phyloP scores from a whole-genome alignment of 2,329 filamentous ascomycete species.

The Aspergillus novoparasiticus region DNA sequence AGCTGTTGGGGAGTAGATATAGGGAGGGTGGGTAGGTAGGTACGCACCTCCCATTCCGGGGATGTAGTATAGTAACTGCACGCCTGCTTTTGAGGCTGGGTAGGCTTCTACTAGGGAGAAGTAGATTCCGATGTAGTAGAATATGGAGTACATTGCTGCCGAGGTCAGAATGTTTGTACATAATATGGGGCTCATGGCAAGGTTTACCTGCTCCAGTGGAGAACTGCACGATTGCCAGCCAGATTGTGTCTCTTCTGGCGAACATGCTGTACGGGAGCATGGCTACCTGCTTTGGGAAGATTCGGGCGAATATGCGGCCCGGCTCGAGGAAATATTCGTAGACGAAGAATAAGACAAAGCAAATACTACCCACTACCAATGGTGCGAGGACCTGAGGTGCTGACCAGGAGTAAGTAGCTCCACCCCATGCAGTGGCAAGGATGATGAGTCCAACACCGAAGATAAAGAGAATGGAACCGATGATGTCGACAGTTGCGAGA shows the following conservation, averaged over 20 bases:
- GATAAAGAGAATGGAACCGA: constrained; percentile 61
- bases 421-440: constrained; percentile 60
- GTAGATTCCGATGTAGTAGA: constrained; percentile 71
- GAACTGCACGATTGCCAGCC: constrained; percentile 66
- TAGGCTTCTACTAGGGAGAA: constrained; percentile 65
- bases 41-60: constrained; percentile 61
- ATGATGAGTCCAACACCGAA: constrained; percentile 57
- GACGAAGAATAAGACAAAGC: constrained; percentile 48
- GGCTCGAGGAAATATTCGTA: constrained; percentile 61
- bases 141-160: constrained; percentile 52
- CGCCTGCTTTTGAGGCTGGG: constrained; percentile 53
- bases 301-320: constrained; percentile 48
- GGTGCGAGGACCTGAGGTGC: constrained; percentile 54
- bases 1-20: not conserved
- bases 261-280: constrained; percentile 68
- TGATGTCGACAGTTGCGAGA: constrained; percentile 58
- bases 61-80: constrained; percentile 64
- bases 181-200: constrained; percentile 25
- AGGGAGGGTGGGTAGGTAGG: not conserved
- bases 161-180: constrained; percentile 30
- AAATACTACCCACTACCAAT: constrained; percentile 49
- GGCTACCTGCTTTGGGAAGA: constrained; percentile 58
- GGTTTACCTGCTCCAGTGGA: constrained; percentile 55
- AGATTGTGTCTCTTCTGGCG: constrained; percentile 57
- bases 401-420: constrained; percentile 56